phyloP scores from a whole-genome alignment of 441 rosid genomes.

The Geranium incanum region DNA sequence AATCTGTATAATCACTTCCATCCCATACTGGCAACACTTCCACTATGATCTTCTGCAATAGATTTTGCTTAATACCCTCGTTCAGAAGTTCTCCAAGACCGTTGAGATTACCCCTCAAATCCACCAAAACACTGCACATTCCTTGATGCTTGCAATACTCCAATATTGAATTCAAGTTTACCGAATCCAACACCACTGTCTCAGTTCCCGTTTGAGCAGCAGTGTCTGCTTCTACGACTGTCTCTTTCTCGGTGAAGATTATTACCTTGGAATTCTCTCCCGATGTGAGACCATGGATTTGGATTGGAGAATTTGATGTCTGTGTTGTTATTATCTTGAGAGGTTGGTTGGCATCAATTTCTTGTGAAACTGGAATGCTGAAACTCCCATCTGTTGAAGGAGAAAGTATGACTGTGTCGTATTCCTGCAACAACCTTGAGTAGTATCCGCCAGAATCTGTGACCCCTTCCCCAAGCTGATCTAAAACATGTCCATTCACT shows the following conservation, averaged over 20 bases:
- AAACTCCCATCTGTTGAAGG: slow-evolving; percentile 31
- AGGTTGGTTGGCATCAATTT: slow-evolving; percentile 64
- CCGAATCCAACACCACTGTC: slow-evolving; percentile 41
- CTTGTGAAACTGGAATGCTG: slow-evolving; percentile 42
- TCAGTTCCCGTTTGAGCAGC: slow-evolving; percentile 34
- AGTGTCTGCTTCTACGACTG: slow-evolving; percentile 27
- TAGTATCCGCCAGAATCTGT: slow-evolving; percentile 59
- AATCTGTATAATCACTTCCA: slow-evolving; percentile 21
- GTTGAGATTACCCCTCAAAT: slow-evolving; percentile 42
- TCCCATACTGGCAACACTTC: slow-evolving; percentile 67
- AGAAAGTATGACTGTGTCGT: slow-evolving; percentile 64
- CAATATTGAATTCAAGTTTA: slow-evolving; percentile 44
- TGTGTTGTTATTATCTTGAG: slow-evolving; percentile 40
- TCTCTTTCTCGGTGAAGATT: slow-evolving; percentile 36
- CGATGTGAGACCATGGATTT: slow-evolving; percentile 26
- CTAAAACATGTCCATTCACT: slow-evolving; percentile 41
- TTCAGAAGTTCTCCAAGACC: slow-evolving; percentile 48
- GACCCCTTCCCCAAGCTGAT: slow-evolving; percentile 61
- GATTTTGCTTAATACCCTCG: slow-evolving; percentile 43
- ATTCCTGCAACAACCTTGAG: slow-evolving; percentile 67
- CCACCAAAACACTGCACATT: slow-evolving; percentile 57
- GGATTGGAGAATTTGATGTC: slow-evolving; percentile 24
- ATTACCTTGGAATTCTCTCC: slow-evolving; percentile 34
- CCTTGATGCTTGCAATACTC: slow-evolving; percentile 54
- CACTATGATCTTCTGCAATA: slow-evolving; percentile 52